These are phyloP conservation scores for Lunularia cruciata DNA, from an alignment of 225 moss, liverwort and hornwort genomes.

Conservation along the genomic window DNA sequence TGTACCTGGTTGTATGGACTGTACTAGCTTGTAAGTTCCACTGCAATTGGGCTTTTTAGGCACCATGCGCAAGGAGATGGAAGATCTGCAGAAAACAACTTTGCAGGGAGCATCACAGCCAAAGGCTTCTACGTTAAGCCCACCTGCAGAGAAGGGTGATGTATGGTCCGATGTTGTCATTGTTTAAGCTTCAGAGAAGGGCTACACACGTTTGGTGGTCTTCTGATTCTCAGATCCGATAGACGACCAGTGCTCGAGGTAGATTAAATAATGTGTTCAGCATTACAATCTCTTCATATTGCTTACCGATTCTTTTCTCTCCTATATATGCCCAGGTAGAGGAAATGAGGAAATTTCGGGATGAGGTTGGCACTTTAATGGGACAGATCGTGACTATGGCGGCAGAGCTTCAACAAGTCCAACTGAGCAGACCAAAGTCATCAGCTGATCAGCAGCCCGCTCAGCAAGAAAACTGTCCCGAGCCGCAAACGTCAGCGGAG, in stretches of 20 bases:
- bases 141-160: constrained; percentile 16
- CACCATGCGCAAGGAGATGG: constrained; percentile 40
- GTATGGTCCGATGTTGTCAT: constrained; percentile 3
- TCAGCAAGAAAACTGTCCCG: background rate
- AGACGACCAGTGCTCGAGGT: too few species aligned
- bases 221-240: too few species aligned
- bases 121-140: background rate
- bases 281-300: too few species aligned
- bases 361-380: constrained; percentile 21
- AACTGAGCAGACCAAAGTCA: constrained; percentile 8
- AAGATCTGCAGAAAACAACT: constrained; percentile 25
- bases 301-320: too few species aligned
- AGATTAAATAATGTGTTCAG: too few species aligned
- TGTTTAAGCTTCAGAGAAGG: too few species aligned
- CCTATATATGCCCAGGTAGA: constrained; percentile 15
- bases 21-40: too few species aligned
- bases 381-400: constrained; percentile 6
- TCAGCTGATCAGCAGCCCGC: background rate
- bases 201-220: too few species aligned
- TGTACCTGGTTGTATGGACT: too few species aligned
- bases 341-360: constrained; percentile 20
- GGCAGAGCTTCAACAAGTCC: constrained; percentile 29
- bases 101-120: background rate
- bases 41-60: constrained; percentile 20
- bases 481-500: background rate